Conservation (phyloP, 768 basidiomycete species). For the Lactifluus rugatus region DNA sequence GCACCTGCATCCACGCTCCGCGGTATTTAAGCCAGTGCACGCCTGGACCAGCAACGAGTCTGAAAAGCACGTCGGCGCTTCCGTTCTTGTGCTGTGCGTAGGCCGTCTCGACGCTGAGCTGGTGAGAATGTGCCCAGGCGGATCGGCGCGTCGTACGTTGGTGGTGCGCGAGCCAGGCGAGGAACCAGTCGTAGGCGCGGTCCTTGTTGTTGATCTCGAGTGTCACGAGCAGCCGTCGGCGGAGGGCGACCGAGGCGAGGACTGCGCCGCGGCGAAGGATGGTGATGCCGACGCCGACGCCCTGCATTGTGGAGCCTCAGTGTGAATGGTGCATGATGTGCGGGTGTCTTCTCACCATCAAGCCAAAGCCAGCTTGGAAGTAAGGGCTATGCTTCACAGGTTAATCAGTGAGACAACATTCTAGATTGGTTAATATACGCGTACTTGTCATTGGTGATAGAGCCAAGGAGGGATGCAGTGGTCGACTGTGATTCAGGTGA, state of each 20-base stretch:
- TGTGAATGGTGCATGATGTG: not conserved
- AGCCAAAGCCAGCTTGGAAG: constrained; percentile 95
- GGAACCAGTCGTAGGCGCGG: constrained; percentile 91
- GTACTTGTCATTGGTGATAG: constrained; percentile 57
- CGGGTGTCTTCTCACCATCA: constrained; percentile 57
- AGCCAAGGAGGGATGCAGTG: constrained; percentile 4
- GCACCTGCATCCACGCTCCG: constrained; percentile 93
- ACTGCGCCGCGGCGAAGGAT: constrained; percentile 60
- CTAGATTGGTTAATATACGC: constrained; percentile 23
- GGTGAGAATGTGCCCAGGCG: constrained; percentile 69
- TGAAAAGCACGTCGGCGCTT: constrained; percentile 80
- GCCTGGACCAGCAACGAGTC: constrained; percentile 92
- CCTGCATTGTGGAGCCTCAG: constrained; percentile 36
- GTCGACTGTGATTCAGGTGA: not conserved
- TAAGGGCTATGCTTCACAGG: constrained; percentile 62
- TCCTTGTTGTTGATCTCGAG: constrained; percentile 97
- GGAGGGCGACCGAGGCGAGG: constrained; percentile 64
- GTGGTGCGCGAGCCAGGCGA: constrained; percentile 88
- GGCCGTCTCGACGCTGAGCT: constrained; percentile 89
- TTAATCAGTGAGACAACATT: not conserved
- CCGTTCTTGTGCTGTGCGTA: constrained; percentile 88
- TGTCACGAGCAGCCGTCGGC: constrained; percentile 84
- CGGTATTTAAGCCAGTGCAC: constrained; percentile 86
- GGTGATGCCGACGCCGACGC: constrained; percentile 80
- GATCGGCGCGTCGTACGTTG: constrained; percentile 19